phyloP scores from a whole-genome alignment of 2,329 filamentous ascomycete genomes.

The Aspergillus pseudoglaucus region DNA sequence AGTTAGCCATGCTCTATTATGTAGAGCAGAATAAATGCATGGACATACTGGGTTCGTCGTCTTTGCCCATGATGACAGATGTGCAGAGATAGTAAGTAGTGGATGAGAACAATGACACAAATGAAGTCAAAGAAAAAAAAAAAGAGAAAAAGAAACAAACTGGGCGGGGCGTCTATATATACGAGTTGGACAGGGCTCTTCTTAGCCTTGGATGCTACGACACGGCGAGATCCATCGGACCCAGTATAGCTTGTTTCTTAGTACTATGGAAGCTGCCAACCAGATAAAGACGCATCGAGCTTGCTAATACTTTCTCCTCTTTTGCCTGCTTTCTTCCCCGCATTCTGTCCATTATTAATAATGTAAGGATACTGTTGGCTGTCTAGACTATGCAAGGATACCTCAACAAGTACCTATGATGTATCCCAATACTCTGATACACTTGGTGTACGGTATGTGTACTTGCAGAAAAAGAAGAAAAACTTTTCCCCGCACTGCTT shows the following conservation, averaged over 20 bases:
- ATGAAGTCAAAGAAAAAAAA: slow-evolving; percentile 1
- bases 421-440: too few relatives aligned
- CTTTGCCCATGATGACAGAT: slow-evolving; percentile 28
- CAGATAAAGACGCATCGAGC: too few relatives aligned
- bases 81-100: background rate
- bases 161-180: slow-evolving; percentile 1
- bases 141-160: slow-evolving; percentile 6
- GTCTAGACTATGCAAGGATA: too few relatives aligned
- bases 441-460: background rate
- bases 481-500: slow-evolving; percentile 4
- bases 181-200: background rate
- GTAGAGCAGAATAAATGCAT: background rate
- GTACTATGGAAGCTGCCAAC: too few relatives aligned
- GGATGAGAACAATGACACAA: background rate
- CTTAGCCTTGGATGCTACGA: background rate
- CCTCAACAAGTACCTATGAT: too few relatives aligned
- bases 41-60: slow-evolving; percentile 28
- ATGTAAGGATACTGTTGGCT: too few relatives aligned
- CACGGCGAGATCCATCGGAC: background rate
- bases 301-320: too few relatives aligned
- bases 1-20: background rate
- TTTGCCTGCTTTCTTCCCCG: too few relatives aligned
- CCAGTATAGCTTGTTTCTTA: too few relatives aligned
- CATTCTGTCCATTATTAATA: too few relatives aligned
- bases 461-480: slow-evolving; percentile 1